Evolutionary conservation across 2,329 filamentous ascomycete species (phyloP).

Genomic region (Penicillium griseofulvum): DNA sequence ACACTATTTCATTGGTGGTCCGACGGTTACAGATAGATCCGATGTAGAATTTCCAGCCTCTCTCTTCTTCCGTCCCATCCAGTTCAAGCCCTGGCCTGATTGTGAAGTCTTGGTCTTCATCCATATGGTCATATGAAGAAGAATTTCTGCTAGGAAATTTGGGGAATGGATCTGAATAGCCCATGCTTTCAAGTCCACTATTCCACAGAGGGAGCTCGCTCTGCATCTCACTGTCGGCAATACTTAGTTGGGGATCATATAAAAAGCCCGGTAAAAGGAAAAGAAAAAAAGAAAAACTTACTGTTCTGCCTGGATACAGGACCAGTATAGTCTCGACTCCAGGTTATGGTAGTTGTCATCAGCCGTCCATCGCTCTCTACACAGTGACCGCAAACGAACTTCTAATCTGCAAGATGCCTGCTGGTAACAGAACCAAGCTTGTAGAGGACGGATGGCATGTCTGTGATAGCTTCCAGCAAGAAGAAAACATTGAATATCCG

Average conservation of each 20-base stretch:
- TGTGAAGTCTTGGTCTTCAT: constrained; percentile 4
- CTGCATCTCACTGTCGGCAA: constrained; percentile 20
- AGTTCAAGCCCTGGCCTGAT: constrained; percentile 4
- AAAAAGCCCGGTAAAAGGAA: not conserved
- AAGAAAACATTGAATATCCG: constrained; percentile 25
- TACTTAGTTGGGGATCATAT: not conserved
- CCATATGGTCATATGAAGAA: constrained; percentile 14
- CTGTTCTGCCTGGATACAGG: constrained; percentile 28
- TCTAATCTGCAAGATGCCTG: constrained; percentile 26
- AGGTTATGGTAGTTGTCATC: constrained; percentile 24
- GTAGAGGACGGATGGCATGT: constrained; percentile 20
- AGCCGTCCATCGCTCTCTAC: constrained; percentile 23
- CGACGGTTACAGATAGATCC: constrained; percentile 24
- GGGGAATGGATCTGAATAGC: constrained; percentile 23
- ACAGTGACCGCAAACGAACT: constrained; percentile 21
- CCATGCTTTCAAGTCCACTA: constrained; percentile 20
- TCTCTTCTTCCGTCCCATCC: constrained; percentile 19
- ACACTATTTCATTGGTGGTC: constrained; percentile 23
- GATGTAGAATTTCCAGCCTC: constrained; percentile 25
- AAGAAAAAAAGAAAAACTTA: constrained; percentile 3
- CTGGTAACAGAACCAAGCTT: constrained; percentile 27
- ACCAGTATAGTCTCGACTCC: constrained; percentile 26
- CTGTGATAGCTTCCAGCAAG: constrained; percentile 24
- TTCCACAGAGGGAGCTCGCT: constrained; percentile 24
- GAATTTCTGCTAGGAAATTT: constrained; percentile 8